Percentiles rank a stretch among this genome's conserved stretches.
phyloP scores from a whole-genome alignment of 805 yeast species.

The Brettanomyces bruxellensis region DNA sequence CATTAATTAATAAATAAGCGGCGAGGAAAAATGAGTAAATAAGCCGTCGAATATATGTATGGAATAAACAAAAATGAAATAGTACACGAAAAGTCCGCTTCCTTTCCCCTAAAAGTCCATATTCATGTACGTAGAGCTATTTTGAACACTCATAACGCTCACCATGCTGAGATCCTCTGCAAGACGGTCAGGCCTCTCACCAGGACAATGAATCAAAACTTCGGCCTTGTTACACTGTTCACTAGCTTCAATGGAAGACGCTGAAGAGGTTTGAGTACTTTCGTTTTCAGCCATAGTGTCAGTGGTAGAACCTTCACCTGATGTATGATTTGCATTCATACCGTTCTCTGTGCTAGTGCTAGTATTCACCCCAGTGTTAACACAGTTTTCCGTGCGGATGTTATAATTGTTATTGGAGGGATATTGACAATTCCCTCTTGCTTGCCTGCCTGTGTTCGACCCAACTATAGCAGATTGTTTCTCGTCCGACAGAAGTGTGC shows the following conservation, averaged over 20 bases:
- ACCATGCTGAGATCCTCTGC: conserved; percentile 16
- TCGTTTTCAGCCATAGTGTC: neutral
- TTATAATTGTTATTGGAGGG: neutral
- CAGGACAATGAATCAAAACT: conserved; percentile 10
- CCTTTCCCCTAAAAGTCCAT: conserved; percentile 11
- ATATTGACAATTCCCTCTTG: neutral
- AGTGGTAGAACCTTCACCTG: conserved; percentile 2
- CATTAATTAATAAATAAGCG: neutral
- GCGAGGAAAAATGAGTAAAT: neutral
- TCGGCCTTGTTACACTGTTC: conserved; percentile 10
- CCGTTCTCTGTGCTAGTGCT: too few relatives aligned
- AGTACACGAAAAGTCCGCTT: too few relatives aligned
- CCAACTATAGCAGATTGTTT: conserved; percentile 18
- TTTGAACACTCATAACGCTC: conserved; percentile 17
- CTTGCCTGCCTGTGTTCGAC: conserved; percentile 7
- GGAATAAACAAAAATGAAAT: too few relatives aligned
- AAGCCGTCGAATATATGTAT: too few relatives aligned
- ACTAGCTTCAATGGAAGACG: conserved; percentile 1
- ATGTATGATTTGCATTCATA: neutral
- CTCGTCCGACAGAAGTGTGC: conserved; percentile 14
- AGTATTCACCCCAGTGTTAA: neutral
- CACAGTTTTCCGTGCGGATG: conserved; percentile 1
- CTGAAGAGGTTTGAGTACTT: neutral
- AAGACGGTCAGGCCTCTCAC: conserved; percentile 6
- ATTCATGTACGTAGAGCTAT: conserved; percentile 6